Percentiles rank a stretch among this genome's conserved stretches.
These are phyloP conservation scores for Microcyclospora pomicola DNA, from an alignment of 2,329 filamentous ascomycete genomes.

Conservation along the genomic window DNA sequence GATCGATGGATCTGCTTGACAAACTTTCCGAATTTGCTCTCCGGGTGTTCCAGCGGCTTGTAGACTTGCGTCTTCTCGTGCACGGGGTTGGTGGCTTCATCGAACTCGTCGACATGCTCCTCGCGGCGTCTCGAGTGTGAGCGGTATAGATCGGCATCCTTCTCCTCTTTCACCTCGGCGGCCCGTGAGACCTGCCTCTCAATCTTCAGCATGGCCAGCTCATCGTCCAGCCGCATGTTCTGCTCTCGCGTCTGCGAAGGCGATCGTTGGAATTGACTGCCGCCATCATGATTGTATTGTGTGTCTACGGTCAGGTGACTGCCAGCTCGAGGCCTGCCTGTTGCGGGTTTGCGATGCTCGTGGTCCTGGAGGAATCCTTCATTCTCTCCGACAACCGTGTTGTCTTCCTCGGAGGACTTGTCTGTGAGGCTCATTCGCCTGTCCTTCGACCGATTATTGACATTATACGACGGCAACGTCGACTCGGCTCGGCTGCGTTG, in stretches of 20 bases:
- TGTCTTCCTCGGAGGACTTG: conserved; percentile 22
- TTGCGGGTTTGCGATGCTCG: conserved; percentile 8
- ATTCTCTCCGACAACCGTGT: conserved; percentile 15
- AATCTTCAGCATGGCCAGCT: conserved; percentile 49
- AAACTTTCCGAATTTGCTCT: conserved; percentile 47
- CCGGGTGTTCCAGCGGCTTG: conserved; percentile 48
- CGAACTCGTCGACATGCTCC: conserved; percentile 52
- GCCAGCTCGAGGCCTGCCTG: conserved; percentile 9
- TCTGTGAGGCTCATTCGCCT: conserved; percentile 8
- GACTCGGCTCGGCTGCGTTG: conserved; percentile 4
- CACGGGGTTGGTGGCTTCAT: conserved; percentile 52
- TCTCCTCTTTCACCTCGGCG: conserved; percentile 18
- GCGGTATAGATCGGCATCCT: conserved; percentile 32
- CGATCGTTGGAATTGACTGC: conserved; percentile 12
- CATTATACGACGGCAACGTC: conserved; percentile 20
- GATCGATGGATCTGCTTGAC: conserved; percentile 53
- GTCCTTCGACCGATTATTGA: conserved; percentile 11
- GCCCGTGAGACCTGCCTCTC: conserved; percentile 44
- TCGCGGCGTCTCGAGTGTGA: conserved; percentile 37
- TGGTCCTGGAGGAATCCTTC: conserved; percentile 6
- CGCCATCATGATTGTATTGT: conserved; percentile 15
- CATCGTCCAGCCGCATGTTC: conserved; percentile 49
- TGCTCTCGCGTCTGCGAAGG: conserved; percentile 44
- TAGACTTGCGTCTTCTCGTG: conserved; percentile 54
- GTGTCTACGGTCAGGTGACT: conserved; percentile 38